These are phyloP conservation scores for Pythium aristosporum DNA, from an alignment of 352 stramenopile genomes.

Conservation along the genomic window DNA sequence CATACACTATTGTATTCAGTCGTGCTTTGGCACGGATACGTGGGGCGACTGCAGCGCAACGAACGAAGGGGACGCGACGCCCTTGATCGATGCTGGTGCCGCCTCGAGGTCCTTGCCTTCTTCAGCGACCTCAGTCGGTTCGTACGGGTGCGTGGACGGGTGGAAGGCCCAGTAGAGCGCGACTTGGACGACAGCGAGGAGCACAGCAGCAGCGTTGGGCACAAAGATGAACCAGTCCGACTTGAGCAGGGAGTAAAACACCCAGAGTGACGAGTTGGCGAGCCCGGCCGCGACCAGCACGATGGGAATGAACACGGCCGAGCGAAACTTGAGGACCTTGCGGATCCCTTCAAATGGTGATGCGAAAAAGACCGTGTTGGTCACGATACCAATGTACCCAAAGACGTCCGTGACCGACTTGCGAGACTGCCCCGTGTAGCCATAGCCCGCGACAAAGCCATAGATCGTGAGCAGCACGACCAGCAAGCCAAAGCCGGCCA, in stretches of 20 bases:
- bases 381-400: slow-evolving; percentile 38
- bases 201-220: slow-evolving; percentile 39
- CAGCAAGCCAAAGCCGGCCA: neutral
- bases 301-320: slow-evolving; percentile 49
- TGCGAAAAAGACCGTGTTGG: slow-evolving; percentile 49
- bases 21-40: neutral
- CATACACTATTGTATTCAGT: too few relatives aligned
- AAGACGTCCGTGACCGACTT: slow-evolving; percentile 29
- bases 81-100: neutral
- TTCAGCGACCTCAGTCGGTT: neutral
- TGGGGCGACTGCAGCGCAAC: neutral
- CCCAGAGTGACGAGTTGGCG: slow-evolving; percentile 51
- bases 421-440: slow-evolving; percentile 13
- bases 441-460: neutral
- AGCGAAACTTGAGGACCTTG: slow-evolving; percentile 46
- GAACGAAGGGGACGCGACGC: neutral
- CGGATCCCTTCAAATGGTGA: slow-evolving; percentile 55
- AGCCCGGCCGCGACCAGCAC: slow-evolving; percentile 44
- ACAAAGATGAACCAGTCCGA: slow-evolving; percentile 46
- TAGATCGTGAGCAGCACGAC: neutral
- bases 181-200: slow-evolving; percentile 35
- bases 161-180: slow-evolving; percentile 46
- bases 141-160: slow-evolving; percentile 35
- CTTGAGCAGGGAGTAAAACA: slow-evolving; percentile 24
- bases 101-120: neutral